Conservation (phyloP, 768 basidiomycete species). For the Podaxis sp. region DNA sequence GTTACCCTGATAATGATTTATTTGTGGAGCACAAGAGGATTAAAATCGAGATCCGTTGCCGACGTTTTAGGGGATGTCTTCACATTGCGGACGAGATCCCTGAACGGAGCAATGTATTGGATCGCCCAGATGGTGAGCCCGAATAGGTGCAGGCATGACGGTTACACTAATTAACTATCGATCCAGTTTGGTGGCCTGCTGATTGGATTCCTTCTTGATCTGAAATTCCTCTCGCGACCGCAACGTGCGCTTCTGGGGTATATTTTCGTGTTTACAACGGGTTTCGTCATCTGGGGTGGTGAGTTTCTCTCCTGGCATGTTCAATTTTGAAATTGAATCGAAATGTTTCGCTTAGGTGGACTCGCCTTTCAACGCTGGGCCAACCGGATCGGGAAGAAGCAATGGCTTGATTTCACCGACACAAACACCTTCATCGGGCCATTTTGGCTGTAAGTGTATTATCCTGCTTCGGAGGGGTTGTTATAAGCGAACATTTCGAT, state of each 20-base stretch:
- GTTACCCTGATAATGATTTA: not conserved
- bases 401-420: slow-evolving; percentile 24
- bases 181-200: slow-evolving; percentile 21
- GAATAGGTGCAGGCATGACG: not conserved
- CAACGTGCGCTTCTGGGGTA: slow-evolving; percentile 22
- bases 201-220: slow-evolving; percentile 22
- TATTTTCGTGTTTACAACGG: slow-evolving; percentile 21
- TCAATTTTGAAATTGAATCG: not conserved
- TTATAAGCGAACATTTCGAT: not conserved
- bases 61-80: slow-evolving; percentile 18
- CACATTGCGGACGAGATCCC: slow-evolving; percentile 23
- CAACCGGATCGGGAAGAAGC: slow-evolving; percentile 17
- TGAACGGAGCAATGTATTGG: slow-evolving; percentile 27
- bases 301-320: not conserved
- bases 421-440: slow-evolving; percentile 20
- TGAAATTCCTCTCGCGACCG: slow-evolving; percentile 24
- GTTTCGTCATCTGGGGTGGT: slow-evolving; percentile 26
- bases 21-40: not conserved
- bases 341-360: slow-evolving; percentile 14
- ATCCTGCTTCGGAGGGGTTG: not conserved
- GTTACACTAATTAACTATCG: not conserved
- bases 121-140: slow-evolving; percentile 24
- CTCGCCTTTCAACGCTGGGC: slow-evolving; percentile 26
- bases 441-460: slow-evolving; percentile 21
- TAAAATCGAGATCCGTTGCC: not conserved